Evolutionary conservation across 768 basidiomycete species (phyloP).

Genomic region (Rhizopogon roseolus): DNA sequence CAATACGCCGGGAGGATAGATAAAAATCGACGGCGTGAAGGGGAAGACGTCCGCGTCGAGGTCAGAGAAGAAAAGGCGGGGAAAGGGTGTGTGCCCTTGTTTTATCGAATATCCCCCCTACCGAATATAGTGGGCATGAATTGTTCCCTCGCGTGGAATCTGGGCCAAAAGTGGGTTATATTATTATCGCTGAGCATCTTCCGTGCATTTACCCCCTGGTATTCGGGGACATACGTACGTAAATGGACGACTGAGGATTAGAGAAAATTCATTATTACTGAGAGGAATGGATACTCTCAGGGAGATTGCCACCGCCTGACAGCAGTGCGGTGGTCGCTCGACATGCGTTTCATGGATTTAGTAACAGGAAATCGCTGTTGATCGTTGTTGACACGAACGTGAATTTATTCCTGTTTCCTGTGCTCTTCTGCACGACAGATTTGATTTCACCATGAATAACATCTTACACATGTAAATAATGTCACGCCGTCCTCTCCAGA

Average conservation of each 20-base stretch:
- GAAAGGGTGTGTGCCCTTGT: slow-evolving; percentile 59
- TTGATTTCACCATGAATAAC: not conserved
- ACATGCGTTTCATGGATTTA: not conserved
- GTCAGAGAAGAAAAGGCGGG: slow-evolving; percentile 51
- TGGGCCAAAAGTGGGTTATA: slow-evolving; percentile 49
- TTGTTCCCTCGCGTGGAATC: slow-evolving; percentile 66
- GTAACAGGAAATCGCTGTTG: not conserved
- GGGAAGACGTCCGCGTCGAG: slow-evolving; percentile 31
- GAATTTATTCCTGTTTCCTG: not conserved
- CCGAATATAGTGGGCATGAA: slow-evolving; percentile 63
- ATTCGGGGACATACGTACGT: slow-evolving; percentile 59
- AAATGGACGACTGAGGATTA: slow-evolving; percentile 33
- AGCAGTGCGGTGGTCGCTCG: slow-evolving; percentile 7
- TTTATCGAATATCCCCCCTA: slow-evolving; percentile 71
- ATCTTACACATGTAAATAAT: not conserved
- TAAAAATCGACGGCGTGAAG: slow-evolving; percentile 17
- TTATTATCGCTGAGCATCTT: slow-evolving; percentile 53
- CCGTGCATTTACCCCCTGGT: slow-evolving; percentile 52
- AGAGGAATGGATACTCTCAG: slow-evolving; percentile 17
- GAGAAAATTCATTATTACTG: slow-evolving; percentile 32
- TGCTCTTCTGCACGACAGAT: not conserved
- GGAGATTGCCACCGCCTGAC: slow-evolving; percentile 16
- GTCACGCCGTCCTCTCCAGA: not conserved
- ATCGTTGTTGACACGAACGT: slow-evolving; percentile 4
- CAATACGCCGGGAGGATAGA: slow-evolving; percentile 10